Percentiles rank a stretch among this genome's conserved stretches.
Conservation (phyloP, 306 rosid genomes). For the Dalbergia cochinchinensis region DNA sequence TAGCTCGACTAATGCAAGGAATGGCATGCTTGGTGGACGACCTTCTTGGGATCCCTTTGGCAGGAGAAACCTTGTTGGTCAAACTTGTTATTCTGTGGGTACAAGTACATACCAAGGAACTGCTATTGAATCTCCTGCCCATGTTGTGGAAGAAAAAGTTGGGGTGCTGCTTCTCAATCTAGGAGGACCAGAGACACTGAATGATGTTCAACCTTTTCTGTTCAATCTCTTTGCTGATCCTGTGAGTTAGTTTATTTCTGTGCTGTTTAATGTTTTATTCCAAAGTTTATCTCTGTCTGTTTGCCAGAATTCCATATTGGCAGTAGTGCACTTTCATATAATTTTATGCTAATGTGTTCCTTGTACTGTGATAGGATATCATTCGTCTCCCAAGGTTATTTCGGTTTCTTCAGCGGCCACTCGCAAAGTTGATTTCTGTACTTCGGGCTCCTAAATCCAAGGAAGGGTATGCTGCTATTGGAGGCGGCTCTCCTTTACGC, state of each 20-base stretch:
- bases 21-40: slow-evolving; percentile 41
- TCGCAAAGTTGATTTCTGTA: slow-evolving; percentile 85
- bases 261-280: not conserved
- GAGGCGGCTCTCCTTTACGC: slow-evolving; percentile 99
- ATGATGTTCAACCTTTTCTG: slow-evolving; percentile 95
- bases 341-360: slow-evolving; percentile 41
- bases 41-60: slow-evolving; percentile 35
- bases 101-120: slow-evolving; percentile 55
- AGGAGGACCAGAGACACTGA: slow-evolving; percentile 97
- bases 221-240: slow-evolving; percentile 98
- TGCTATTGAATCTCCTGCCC: slow-evolving; percentile 59
- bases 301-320: slow-evolving; percentile 1
- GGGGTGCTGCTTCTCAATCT: slow-evolving; percentile 96
- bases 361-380: slow-evolving; percentile 71
- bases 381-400: slow-evolving; percentile 95
- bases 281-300: not conserved
- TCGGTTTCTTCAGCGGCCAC: slow-evolving; percentile 84
- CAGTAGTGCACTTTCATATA: not conserved
- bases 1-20: slow-evolving; percentile 43
- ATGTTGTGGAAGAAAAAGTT: slow-evolving; percentile 71
- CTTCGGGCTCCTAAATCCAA: slow-evolving; percentile 96
- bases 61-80: slow-evolving; percentile 55
- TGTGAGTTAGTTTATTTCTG: slow-evolving; percentile 54
- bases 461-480: slow-evolving; percentile 98
- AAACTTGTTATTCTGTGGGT: slow-evolving; percentile 57